Percentiles rank a stretch among this genome's conserved stretches.
Conservation (phyloP, 2,329 filamentous ascomycete species). For the Xylariales sp. region DNA sequence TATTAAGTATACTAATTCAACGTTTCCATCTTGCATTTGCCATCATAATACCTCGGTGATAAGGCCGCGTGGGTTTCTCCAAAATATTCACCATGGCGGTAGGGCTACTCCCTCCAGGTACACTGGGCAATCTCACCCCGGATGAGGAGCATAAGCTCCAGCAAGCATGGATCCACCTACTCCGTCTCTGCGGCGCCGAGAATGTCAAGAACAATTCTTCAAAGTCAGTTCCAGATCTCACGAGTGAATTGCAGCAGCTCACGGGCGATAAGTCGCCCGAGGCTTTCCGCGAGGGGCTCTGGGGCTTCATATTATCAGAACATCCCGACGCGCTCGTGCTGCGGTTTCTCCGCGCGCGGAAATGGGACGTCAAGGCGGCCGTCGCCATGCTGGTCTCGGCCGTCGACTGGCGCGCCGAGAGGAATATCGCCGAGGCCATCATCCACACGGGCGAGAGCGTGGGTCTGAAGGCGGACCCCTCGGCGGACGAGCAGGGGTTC, state of each 20-base stretch:
- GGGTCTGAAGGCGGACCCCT: conserved; percentile 14
- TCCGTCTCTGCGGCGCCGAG: conserved; percentile 32
- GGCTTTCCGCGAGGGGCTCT: conserved; percentile 29
- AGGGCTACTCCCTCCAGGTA: conserved; percentile 3
- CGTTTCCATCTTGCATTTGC: neutral
- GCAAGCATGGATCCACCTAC: conserved; percentile 35
- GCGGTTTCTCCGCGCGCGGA: conserved; percentile 38
- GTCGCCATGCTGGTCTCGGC: conserved; percentile 37
- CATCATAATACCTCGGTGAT: neutral
- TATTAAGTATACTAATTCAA: neutral
- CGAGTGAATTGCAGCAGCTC: conserved; percentile 1
- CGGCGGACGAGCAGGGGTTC: conserved; percentile 31
- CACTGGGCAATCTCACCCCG: conserved; percentile 25
- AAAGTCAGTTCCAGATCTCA: conserved; percentile 16
- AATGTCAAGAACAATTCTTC: neutral
- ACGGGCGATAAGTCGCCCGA: conserved; percentile 4
- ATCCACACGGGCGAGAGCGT: conserved; percentile 29
- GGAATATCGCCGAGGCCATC: conserved; percentile 20
- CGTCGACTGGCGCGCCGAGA: conserved; percentile 31
- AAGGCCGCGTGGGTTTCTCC: neutral
- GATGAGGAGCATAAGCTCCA: conserved; percentile 33
- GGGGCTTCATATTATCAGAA: conserved; percentile 30
- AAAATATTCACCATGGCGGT: conserved; percentile 12
- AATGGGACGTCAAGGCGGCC: conserved; percentile 33
- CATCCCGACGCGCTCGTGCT: conserved; percentile 34